Evolutionary conservation across 163 green algal species (phyloP).

Genomic region (Prototheca cutis): DNA sequence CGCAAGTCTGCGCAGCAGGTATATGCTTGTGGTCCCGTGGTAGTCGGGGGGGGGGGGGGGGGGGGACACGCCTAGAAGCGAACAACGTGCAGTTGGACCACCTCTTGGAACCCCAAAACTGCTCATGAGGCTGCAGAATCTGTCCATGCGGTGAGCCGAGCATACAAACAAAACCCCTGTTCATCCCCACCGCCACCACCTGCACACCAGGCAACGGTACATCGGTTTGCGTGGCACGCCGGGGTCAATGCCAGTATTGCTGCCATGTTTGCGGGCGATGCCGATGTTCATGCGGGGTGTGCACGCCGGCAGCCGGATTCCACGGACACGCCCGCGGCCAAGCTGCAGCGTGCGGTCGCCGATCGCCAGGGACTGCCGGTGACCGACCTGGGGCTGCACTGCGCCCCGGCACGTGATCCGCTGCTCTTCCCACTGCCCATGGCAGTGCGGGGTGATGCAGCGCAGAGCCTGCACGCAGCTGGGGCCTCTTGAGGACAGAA

Average conservation of each 20-base stretch:
- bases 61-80: neutral
- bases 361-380: neutral
- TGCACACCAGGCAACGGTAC: conserved; percentile 5
- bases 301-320: neutral
- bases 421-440: neutral
- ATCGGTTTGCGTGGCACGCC: conserved; percentile 7
- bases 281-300: too few relatives aligned
- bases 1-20: neutral
- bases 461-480: too few relatives aligned
- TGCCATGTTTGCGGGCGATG: too few relatives aligned
- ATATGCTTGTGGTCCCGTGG: neutral
- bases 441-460: neutral
- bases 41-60: neutral
- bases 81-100: neutral
- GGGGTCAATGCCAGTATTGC: neutral
- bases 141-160: too few relatives aligned
- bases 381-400: neutral
- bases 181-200: too few relatives aligned
- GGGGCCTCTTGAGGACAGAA: too few relatives aligned
- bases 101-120: neutral
- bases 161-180: too few relatives aligned
- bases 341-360: neutral
- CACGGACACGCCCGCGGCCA: neutral
- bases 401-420: neutral
- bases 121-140: too few relatives aligned